These are phyloP conservation scores for grape (Vitis vinifera) DNA, from an alignment of 164 flowering plant genomes.

Conservation along the genomic window ASM3070453v1 NC_081815.1:2931001-2931500, in stretches of 20 bases:
- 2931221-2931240: slow-evolving; percentile 57
- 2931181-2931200: neutral
- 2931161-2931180: neutral
- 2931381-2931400: slow-evolving; percentile 50
- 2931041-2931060: too few species aligned
- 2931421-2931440: slow-evolving; percentile 33
- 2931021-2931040: too few species aligned
- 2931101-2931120: too few species aligned
- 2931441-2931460: slow-evolving; percentile 36
- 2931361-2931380: slow-evolving; percentile 63
- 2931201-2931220: slow-evolving; percentile 7
- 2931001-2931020: too few species aligned
- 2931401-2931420: slow-evolving; percentile 41
- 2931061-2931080: too few species aligned
- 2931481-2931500: slow-evolving; percentile 55
- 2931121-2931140: too few species aligned
- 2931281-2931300: too few species aligned
- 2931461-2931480: slow-evolving; percentile 44
- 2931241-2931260: slow-evolving; percentile 43
- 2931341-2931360: slow-evolving; percentile 55
- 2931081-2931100: too few species aligned
- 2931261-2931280: neutral
- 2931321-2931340: neutral
- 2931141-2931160: too few species aligned
- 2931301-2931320: too few species aligned